Base-by-base conservation (phyloP, 371 early-diverging fungal species). In the Apophysomyces elegans region DNA sequence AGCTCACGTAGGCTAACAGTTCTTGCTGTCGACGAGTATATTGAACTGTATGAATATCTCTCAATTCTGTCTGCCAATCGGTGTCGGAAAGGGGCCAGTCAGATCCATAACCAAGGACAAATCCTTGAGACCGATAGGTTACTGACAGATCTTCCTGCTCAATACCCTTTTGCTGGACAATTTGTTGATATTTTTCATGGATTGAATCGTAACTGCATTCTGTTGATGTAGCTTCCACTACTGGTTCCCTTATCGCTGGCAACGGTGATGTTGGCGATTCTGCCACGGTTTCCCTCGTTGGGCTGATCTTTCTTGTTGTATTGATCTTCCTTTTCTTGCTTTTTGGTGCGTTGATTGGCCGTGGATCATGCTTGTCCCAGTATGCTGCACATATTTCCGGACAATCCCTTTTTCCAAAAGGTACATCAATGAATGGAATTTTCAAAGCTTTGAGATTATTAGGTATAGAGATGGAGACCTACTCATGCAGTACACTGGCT, bases 281-380 rank as follows among this genome's bases (percentile, higher is more conserved):
- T 26, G 32, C 32, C 32, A 26, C 2, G 32, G 32, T 26, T 26
- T 26, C 32, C 32, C 32, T 26, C 32, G 32, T 26, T 26, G 32
- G 32, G 32, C 32, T 41, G 41, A 11, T 41, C 3, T 41, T 13
- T 41, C 41, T 41, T 41, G 41, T 41, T 41, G 41, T 2, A 13
- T 41, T 8, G 41, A 41, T 41, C 41, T 50, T 50, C 54, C 21
- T 50, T 21, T 21, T 50, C 54, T 50, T 21, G 21, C 54, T 50
- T 21, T 11, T 16, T 5, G 54, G 54, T 11, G 54, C 54, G 21
- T 50, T 50, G 9, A 4, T 9, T 21, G 54, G 54, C 7, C 54
- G 54, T 50, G 21, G 21, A 3, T 21, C 54, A 5, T 50, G 54
- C 21, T 8, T 16, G 21, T n/a, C 54, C 54, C 54, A 50, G 11